phyloP scores from a whole-genome alignment of 2,329 filamentous ascomycete genomes.

The Corniculantispora saksenae region DNA sequence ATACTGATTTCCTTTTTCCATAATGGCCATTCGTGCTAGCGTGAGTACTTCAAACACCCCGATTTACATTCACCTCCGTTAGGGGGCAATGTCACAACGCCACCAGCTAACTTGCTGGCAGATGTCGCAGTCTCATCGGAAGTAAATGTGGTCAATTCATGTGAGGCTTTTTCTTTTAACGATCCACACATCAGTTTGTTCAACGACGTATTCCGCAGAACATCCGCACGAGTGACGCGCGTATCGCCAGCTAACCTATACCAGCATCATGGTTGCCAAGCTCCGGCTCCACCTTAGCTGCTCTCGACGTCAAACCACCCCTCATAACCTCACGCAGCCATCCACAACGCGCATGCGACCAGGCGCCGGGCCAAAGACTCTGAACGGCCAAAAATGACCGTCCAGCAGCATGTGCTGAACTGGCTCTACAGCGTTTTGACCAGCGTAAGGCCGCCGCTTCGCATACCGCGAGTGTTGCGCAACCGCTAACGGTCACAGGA shows the following conservation, averaged over 20 bases:
- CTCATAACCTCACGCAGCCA: constrained; percentile 4
- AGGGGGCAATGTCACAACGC: too few species aligned
- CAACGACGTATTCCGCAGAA: too few species aligned
- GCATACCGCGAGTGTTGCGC: not conserved
- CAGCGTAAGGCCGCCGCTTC: constrained; percentile 52
- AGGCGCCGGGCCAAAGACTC: not conserved
- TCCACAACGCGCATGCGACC: not conserved
- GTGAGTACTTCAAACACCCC: too few species aligned
- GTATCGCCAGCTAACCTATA: not conserved
- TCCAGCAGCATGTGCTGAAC: constrained; percentile 87
- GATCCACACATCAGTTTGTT: too few species aligned
- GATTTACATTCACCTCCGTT: too few species aligned
- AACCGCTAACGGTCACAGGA: constrained; percentile 57
- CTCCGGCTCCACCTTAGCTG: constrained; percentile 1
- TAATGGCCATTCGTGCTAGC: too few species aligned
- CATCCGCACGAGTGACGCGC: too few species aligned
- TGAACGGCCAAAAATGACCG: constrained; percentile 54
- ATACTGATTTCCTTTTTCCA: too few species aligned
- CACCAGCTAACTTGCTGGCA: too few species aligned
- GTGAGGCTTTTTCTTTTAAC: too few species aligned
- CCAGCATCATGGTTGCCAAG: constrained; percentile 4
- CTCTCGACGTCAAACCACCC: constrained; percentile 4
- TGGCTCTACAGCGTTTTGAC: constrained; percentile 93
- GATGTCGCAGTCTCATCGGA: too few species aligned
- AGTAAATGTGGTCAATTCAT: too few species aligned